These are phyloP conservation scores for Tarenaya hassleriana DNA, from an alignment of 345 rosid species.

Conservation along the genomic window DNA sequence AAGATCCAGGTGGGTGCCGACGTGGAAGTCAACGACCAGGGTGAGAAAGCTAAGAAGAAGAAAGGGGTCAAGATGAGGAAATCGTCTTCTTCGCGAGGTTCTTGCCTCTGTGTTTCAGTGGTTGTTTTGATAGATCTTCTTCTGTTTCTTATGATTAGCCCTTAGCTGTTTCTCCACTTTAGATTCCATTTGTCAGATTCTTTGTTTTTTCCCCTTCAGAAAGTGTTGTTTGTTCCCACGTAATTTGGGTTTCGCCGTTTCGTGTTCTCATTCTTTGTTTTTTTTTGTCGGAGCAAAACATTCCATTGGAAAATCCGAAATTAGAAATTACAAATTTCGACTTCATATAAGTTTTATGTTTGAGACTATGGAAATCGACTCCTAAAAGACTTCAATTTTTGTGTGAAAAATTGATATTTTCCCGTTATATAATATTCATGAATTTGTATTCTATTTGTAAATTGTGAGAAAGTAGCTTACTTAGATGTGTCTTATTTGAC, in stretches of 20 bases:
- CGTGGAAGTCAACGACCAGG: slow-evolving; percentile 40
- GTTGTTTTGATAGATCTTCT: slow-evolving; percentile 21
- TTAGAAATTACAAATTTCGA: too few species aligned
- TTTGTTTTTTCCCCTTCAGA: background rate
- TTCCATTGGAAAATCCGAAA: too few species aligned
- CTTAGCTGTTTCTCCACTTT: background rate
- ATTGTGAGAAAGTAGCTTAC: too few species aligned
- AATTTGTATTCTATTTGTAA: too few species aligned
- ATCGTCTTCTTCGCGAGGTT: slow-evolving; percentile 11
- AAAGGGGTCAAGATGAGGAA: slow-evolving; percentile 41
- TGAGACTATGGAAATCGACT: too few species aligned
- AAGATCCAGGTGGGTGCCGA: slow-evolving; percentile 40
- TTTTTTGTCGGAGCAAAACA: background rate
- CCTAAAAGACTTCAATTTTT: too few species aligned
- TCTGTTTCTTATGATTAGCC: slow-evolving; percentile 7
- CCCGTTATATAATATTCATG: too few species aligned
- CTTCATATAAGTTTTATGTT: too few species aligned
- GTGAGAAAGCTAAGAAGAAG: slow-evolving; percentile 18
- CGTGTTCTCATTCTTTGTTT: background rate
- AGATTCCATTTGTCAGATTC: background rate
- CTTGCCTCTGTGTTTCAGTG: background rate
- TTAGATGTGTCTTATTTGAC: too few species aligned
- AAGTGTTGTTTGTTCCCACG: background rate
- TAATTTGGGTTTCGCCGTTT: background rate
- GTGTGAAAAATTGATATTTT: too few species aligned